Evolutionary conservation across 768 basidiomycete species (phyloP).

Genomic region (Boletus rubroflammeus): DNA sequence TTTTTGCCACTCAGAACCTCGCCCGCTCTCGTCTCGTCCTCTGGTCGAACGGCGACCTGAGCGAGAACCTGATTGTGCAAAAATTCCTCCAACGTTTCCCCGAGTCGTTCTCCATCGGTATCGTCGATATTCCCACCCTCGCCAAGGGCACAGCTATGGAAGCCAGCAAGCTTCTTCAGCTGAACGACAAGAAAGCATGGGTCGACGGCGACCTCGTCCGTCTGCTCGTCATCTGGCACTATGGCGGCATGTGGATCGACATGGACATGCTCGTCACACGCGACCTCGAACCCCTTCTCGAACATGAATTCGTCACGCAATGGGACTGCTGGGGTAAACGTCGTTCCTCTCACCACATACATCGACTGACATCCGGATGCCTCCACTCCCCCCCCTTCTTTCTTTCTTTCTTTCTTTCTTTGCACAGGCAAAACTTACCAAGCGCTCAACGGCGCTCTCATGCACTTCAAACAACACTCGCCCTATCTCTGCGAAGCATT

Average conservation of each 20-base stretch:
- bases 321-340: conserved; percentile 94
- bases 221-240: conserved; percentile 80
- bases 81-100: conserved; percentile 63
- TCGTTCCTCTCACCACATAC: not conserved
- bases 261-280: conserved; percentile 94
- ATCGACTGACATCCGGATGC: conserved; percentile 1
- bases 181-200: conserved; percentile 81
- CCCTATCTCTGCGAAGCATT: conserved; percentile 98
- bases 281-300: conserved; percentile 78
- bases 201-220: conserved; percentile 92
- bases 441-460: conserved; percentile 88
- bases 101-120: conserved; percentile 60
- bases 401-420: not conserved
- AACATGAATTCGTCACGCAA: conserved; percentile 95
- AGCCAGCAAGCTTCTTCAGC: conserved; percentile 53
- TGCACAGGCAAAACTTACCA: conserved; percentile 63
- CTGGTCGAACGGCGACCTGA: conserved; percentile 88
- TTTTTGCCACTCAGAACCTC: conserved; percentile 87
- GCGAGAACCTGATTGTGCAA: conserved; percentile 51
- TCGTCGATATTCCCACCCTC: conserved; percentile 64
- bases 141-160: conserved; percentile 77
- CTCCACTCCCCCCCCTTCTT: not conserved
- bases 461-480: conserved; percentile 87
- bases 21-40: conserved; percentile 66
- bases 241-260: conserved; percentile 94